Evolutionary conservation across 2,329 filamentous ascomycete genomes (phyloP).

Genomic region (Corinectria fuckeliana): DNA sequence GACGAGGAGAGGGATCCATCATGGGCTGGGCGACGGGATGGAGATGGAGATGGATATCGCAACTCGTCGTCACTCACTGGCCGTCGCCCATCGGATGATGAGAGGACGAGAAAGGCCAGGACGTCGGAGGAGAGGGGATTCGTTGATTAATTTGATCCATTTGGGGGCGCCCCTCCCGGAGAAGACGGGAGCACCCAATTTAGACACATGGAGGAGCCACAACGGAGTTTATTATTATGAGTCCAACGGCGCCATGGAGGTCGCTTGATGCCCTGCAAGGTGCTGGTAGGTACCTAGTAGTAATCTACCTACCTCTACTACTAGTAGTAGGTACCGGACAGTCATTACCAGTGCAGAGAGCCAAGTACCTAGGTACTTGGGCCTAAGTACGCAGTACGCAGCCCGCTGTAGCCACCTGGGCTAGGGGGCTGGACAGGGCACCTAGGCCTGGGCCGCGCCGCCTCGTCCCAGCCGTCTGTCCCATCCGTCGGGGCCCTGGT

Average conservation of each 20-base stretch:
- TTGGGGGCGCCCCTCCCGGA: neutral
- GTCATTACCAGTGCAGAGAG: neutral
- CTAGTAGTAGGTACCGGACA: too few relatives aligned
- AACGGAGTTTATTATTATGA: too few relatives aligned
- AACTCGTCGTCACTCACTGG: neutral
- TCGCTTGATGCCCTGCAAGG: neutral
- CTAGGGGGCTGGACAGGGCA: conserved; percentile 14
- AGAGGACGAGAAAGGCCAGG: neutral
- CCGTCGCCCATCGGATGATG: neutral
- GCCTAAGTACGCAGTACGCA: neutral
- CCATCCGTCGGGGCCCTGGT: neutral
- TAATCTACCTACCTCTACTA: too few relatives aligned
- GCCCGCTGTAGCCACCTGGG: neutral
- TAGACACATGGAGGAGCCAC: neutral
- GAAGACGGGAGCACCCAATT: neutral
- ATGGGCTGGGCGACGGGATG: neutral
- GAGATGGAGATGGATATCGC: conserved; percentile 5
- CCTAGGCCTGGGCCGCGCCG: conserved; percentile 15
- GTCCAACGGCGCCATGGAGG: too few relatives aligned
- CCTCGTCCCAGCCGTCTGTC: conserved; percentile 5
- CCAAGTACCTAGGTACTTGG: neutral
- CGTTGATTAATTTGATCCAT: neutral
- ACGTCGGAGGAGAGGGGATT: neutral
- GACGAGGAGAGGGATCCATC: neutral
- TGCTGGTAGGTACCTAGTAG: too few relatives aligned